Base-by-base conservation (phyloP, 805 yeast genomes). In the Starmerella vaccinii region DNA sequence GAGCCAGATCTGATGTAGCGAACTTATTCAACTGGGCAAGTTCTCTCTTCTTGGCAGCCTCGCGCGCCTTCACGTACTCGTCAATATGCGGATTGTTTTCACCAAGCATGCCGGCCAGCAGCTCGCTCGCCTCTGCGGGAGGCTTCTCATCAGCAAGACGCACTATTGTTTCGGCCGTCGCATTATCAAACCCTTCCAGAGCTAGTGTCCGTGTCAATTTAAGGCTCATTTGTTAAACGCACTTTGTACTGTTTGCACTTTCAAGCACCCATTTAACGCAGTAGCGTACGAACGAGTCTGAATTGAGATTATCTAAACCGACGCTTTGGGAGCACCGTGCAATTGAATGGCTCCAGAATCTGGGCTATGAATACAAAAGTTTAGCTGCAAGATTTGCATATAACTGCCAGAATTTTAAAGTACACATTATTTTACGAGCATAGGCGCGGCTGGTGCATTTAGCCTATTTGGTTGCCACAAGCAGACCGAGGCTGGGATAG, bases 161-260 rank as follows among this genome's bases (percentile, higher is more conserved):
- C 7, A 53, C 54, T 2, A 59, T 38, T 16, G 61, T 57, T 16
- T 50, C 51, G 2, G 63, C 61, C 2, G 63, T 59, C 3, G 58
- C 54, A 5, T 41, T 29, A 35, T 59, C 63, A 44, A 56, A 57
- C 4, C 62, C 63, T 2, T 46, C 51, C 10, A 47, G 32, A 24
- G 49, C 57, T 21, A 60, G 54, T 18, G 32, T 47, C 1, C 48
- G 44, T 19, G 47, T 49, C 5, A 59, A 50, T 22, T 43, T 30
- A n/a, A 32, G 46, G 38, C 46, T 32, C 46, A 43, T 43, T 4
- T 23, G 6, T 10, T 19, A 21, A 6, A 8, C 19, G 19, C 38
- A 16, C 15, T 16, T 12, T 13, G n/a, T 7, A 7, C 38, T 27
- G 32, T 9, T 27, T 27, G 13, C 32, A 13, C 32, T 27, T 27